Evolutionary conservation across 2,329 filamentous ascomycete species (phyloP).

Genomic region (Phaeophleospora eucalypticola): DNA sequence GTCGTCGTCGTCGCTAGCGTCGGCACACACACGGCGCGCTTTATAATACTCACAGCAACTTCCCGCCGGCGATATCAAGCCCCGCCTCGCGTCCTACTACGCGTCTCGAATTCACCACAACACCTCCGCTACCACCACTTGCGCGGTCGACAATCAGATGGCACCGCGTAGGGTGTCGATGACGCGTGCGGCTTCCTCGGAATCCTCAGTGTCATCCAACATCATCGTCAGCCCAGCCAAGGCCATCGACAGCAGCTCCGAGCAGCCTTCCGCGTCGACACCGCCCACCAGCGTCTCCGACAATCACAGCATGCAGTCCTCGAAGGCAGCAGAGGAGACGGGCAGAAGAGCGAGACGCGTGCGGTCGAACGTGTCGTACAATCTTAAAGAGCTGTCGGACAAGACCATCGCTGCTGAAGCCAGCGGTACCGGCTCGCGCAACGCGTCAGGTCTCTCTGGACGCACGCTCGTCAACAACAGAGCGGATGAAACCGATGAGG

Average conservation of each 20-base stretch:
- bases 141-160: constrained; percentile 4
- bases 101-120: neutral
- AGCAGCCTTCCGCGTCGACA: constrained; percentile 56
- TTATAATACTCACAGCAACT: neutral
- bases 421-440: constrained; percentile 35
- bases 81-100: neutral
- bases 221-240: constrained; percentile 36
- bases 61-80: neutral
- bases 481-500: constrained; percentile 23
- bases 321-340: constrained; percentile 24
- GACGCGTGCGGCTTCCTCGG: constrained; percentile 37
- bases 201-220: constrained; percentile 41
- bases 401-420: constrained; percentile 14
- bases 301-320: constrained; percentile 51
- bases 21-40: too few species aligned
- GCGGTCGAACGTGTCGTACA: constrained; percentile 59
- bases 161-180: constrained; percentile 16
- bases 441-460: constrained; percentile 41
- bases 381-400: constrained; percentile 38
- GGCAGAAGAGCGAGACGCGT: constrained; percentile 51
- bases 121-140: neutral
- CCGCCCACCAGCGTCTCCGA: constrained; percentile 65
- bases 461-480: constrained; percentile 27
- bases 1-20: too few species aligned
- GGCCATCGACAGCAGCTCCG: constrained; percentile 33